phyloP scores from a whole-genome alignment of 169 alveolate genomes.

The Plasmodium adleri region DNA sequence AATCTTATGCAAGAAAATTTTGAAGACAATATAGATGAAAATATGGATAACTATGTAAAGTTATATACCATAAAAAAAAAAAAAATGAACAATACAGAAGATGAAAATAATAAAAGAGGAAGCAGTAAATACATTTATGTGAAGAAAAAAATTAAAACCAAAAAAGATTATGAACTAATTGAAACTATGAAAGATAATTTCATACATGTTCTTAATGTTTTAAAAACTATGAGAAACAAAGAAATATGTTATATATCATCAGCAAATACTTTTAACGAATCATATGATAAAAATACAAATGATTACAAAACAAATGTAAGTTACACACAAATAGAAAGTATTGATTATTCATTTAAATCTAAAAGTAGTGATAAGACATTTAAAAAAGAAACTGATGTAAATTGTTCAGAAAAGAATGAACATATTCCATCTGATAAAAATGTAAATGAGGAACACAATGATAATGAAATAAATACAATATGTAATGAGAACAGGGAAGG shows the following conservation, averaged over 20 bases:
- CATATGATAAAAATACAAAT: constrained; percentile 21
- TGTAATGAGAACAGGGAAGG: constrained; percentile 14
- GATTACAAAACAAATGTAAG: constrained; percentile 5
- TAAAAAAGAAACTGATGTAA: constrained; percentile 37
- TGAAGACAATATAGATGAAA: constrained; percentile 8
- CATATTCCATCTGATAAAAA: not conserved
- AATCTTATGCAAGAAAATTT: constrained; percentile 17
- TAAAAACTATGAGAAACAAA: constrained; percentile 65
- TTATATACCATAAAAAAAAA: constrained; percentile 52
- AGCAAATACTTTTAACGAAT: constrained; percentile 23
- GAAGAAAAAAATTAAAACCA: constrained; percentile 38
- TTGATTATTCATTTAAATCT: constrained; percentile 20
- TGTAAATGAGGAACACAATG: constrained; percentile 30
- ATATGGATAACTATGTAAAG: constrained; percentile 22
- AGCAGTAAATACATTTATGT: constrained; percentile 23
- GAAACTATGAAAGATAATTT: constrained; percentile 41
- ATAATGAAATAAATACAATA: constrained; percentile 4
- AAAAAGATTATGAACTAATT: constrained; percentile 20
- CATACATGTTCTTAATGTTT: constrained; percentile 28
- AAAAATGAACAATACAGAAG: not conserved
- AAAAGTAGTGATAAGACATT: constrained; percentile 48
- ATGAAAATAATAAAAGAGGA: no score
- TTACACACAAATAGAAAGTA: constrained; percentile 16
- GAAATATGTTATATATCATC: constrained; percentile 54
- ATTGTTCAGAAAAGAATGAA: constrained; percentile 15